phyloP scores from a whole-genome alignment of 73 alveolate genomes.

The Halteria grandinella region DNA sequence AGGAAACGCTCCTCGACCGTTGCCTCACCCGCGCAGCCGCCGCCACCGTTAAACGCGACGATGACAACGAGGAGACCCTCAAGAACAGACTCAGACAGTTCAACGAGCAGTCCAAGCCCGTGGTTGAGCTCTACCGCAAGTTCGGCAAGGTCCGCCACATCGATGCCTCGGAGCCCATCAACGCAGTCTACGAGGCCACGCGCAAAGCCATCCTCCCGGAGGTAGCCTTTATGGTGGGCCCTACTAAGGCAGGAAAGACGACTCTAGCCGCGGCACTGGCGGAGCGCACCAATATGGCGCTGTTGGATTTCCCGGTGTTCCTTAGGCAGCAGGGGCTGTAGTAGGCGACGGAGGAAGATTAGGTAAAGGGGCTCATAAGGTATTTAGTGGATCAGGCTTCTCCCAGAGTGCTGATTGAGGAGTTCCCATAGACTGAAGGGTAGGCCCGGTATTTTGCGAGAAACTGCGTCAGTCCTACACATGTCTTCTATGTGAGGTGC shows the following conservation, averaged over 20 bases:
- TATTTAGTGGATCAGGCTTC: constrained; percentile 62
- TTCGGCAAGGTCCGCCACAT: constrained; percentile 78
- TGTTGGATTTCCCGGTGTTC: constrained; percentile 72
- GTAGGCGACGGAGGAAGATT: constrained; percentile 52
- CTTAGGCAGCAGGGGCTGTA: constrained; percentile 54
- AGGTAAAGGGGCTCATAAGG: constrained; percentile 60
- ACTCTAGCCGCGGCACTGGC: constrained; percentile 73
- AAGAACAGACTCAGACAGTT: constrained; percentile 14
- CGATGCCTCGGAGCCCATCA: constrained; percentile 74
- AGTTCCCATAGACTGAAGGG: constrained; percentile 78
- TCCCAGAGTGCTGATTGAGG: constrained; percentile 78
- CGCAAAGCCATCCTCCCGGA: constrained; percentile 82
- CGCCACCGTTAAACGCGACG: no score
- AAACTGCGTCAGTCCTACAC: constrained; percentile 54
- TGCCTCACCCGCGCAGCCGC: constrained; percentile 85
- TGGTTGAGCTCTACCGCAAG: constrained; percentile 71
- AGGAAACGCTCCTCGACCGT: constrained; percentile 81
- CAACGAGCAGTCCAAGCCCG: constrained; percentile 44
- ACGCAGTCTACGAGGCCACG: constrained; percentile 69
- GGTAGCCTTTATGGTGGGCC: constrained; percentile 81
- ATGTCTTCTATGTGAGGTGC: constrained; percentile 57
- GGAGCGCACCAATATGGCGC: constrained; percentile 73
- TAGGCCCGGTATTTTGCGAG: constrained; percentile 77
- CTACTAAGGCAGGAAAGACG: constrained; percentile 85
- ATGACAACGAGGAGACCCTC: constrained; percentile 32